These are phyloP conservation scores for Fusarium sp. DNA, from an alignment of 2,329 filamentous ascomycete genomes.

Conservation along the genomic window DNA sequence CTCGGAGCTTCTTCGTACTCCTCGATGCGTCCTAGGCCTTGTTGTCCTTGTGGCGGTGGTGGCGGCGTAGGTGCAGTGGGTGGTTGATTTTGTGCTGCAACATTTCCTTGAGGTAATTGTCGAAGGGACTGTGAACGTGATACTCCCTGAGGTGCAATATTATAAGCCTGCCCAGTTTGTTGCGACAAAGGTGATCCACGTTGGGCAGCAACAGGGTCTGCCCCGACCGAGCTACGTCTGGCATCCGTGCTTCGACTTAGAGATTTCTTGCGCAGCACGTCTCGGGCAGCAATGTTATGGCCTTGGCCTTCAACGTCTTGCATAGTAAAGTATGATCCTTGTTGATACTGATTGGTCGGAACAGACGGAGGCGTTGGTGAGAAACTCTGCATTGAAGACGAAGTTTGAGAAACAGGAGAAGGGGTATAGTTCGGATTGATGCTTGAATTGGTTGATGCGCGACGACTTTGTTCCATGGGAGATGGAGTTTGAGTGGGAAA, in stretches of 20 bases:
- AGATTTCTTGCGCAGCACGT: slow-evolving; percentile 38
- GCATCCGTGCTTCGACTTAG: slow-evolving; percentile 28
- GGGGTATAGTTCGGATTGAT: slow-evolving; percentile 29
- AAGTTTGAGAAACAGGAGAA: slow-evolving; percentile 39
- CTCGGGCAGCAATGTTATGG: slow-evolving; percentile 33
- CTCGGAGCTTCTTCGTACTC: slow-evolving; percentile 37
- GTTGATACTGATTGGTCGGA: slow-evolving; percentile 19
- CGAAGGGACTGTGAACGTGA: slow-evolving; percentile 22
- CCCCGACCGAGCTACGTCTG: slow-evolving; percentile 33
- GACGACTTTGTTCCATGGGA: slow-evolving; percentile 40
- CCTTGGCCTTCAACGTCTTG: slow-evolving; percentile 33
- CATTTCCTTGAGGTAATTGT: slow-evolving; percentile 22
- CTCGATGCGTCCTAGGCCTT: slow-evolving; percentile 37
- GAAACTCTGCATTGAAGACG: slow-evolving; percentile 23
- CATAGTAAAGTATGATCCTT: slow-evolving; percentile 32
- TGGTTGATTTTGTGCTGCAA: slow-evolving; percentile 8
- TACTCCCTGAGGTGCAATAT: neutral
- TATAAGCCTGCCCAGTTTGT: slow-evolving; percentile 2
- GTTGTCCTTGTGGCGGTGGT: slow-evolving; percentile 27
- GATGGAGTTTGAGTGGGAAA: slow-evolving; percentile 43
- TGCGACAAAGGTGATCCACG: slow-evolving; percentile 22
- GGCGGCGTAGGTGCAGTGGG: slow-evolving; percentile 7
- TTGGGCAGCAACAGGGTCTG: slow-evolving; percentile 22
- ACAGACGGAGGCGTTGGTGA: slow-evolving; percentile 28
- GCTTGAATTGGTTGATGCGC: slow-evolving; percentile 31